Evolutionary conservation across 2,329 filamentous ascomycete genomes (phyloP), one percentile per base, ranked within the genome.

Genomic region (Didymella pinodella): DNA sequence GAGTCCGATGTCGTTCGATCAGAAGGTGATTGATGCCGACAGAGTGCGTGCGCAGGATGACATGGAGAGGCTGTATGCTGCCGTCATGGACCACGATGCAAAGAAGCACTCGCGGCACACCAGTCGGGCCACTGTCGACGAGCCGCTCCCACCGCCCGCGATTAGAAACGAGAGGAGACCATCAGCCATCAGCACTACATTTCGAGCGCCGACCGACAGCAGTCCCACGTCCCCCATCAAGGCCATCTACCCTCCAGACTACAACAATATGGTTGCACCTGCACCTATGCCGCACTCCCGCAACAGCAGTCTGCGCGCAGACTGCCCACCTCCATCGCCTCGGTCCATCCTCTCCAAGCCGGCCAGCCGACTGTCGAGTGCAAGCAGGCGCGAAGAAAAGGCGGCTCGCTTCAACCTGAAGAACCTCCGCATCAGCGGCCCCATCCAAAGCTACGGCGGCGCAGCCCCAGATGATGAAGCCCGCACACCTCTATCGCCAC

Each of bases 11-110:
- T 88, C 86, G 22, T 91, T 97, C 59, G 92, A 97, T 75, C 88
- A 90, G 59, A 84, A 84, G 59, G 85, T 97, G 16, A 85, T 97
- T 25, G 86, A 89, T 59, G 85, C 86, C 60, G 91, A 97, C 77
- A 87, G 85, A 74, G 83, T 85, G 71, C 89, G 89, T 80, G 88
- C 91, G 63, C 88, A 95, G 76, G 84, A 89, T 65, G 91, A 97
- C 75, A 88, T 97, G 77, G 93, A 97, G 76, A 88, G 91, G 69
- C 88, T 98, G 75, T 98, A 97, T 79, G 92, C 89, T 62, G 90
- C 93, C 66, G 93, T 97, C 64, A 90, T 97, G 88, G 92, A 93
- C 76, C 91, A 96, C 68, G 93, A 97, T 64, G 84, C 82, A 45
- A 79, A 81, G 63, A 83, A 81, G 60, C 68, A 72, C 28, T 69